Conservation (phyloP, 2,329 filamentous ascomycete species). For the Exophiala alcalophila region DNA sequence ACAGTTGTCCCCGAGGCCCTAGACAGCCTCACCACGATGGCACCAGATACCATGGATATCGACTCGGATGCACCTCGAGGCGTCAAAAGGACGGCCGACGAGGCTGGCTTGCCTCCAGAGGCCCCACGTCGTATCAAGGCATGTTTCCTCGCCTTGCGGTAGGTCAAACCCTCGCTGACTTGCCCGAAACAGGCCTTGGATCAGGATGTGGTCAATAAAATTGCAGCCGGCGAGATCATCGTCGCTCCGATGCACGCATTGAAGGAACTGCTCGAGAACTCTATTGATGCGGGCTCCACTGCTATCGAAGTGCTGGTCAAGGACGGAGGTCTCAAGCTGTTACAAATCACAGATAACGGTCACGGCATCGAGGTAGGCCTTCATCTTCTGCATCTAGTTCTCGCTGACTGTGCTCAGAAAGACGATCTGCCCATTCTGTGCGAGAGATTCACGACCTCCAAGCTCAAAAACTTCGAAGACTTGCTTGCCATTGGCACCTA, state of each 20-base stretch:
- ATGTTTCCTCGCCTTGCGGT: constrained; percentile 37
- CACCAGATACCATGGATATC: constrained; percentile 46
- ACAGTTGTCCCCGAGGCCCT: too few species aligned
- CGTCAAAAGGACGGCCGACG: constrained; percentile 52
- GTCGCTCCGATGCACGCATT: constrained; percentile 93
- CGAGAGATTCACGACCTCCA: constrained; percentile 94
- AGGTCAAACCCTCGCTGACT: constrained; percentile 29
- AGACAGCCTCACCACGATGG: constrained; percentile 34
- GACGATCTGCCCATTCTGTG: constrained; percentile 90
- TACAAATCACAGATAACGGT: constrained; percentile 97
- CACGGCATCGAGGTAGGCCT: constrained; percentile 80
- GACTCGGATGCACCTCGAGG: constrained; percentile 40
- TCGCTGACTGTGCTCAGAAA: constrained; percentile 61
- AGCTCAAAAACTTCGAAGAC: constrained; percentile 90
- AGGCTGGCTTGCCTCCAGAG: constrained; percentile 37
- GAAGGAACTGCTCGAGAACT: constrained; percentile 95
- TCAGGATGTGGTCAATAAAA: constrained; percentile 94
- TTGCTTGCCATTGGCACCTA: constrained; percentile 87
- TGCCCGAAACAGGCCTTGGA: constrained; percentile 68
- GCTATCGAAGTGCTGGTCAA: constrained; percentile 87
- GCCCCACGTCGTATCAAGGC: constrained; percentile 52
- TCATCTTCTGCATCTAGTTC: constrained; percentile 7
- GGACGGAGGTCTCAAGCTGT: constrained; percentile 87
- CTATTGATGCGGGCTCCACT: constrained; percentile 94
- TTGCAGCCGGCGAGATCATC: constrained; percentile 96